These are phyloP conservation scores for Cytospora piceae DNA, from an alignment of 2,329 filamentous ascomycete species.

Conservation along the genomic window DNA sequence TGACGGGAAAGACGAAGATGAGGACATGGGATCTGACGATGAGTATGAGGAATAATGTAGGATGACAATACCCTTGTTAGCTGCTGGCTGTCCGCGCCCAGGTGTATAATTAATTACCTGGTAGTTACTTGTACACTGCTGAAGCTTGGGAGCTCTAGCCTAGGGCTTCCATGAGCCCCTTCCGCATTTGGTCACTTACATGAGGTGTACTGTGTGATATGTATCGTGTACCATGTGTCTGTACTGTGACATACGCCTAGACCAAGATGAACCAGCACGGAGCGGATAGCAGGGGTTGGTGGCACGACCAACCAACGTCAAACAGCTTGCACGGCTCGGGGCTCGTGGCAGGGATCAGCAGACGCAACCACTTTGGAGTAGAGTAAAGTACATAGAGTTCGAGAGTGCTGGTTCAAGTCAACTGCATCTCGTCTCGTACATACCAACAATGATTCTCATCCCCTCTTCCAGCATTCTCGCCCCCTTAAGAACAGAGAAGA, in stretches of 20 bases:
- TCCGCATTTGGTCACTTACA: not conserved
- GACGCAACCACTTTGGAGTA: not conserved
- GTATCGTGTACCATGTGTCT: not conserved
- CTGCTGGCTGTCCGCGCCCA: not conserved
- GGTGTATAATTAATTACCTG: too few species aligned
- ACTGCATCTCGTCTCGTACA: not conserved
- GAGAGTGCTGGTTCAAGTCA: not conserved
- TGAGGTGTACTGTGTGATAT: not conserved
- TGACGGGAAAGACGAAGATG: constrained; percentile 33
- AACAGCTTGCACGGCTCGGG: not conserved
- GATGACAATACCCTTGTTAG: not conserved
- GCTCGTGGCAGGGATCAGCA: not conserved
- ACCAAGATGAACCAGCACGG: not conserved
- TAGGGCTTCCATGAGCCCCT: not conserved
- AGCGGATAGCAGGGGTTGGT: not conserved
- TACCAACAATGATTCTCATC: not conserved
- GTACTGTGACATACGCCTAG: not conserved
- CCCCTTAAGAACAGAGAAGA: not conserved
- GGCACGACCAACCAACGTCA: not conserved
- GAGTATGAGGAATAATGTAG: constrained; percentile 25
- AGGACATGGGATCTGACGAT: constrained; percentile 28
- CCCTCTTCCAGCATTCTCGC: not conserved
- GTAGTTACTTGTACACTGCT: too few species aligned
- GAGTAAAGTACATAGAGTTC: not conserved
- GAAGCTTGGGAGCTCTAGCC: too few species aligned